Base-by-base conservation (phyloP, 2,329 filamentous ascomycete genomes). In the Chaetomium globosum region DNA sequence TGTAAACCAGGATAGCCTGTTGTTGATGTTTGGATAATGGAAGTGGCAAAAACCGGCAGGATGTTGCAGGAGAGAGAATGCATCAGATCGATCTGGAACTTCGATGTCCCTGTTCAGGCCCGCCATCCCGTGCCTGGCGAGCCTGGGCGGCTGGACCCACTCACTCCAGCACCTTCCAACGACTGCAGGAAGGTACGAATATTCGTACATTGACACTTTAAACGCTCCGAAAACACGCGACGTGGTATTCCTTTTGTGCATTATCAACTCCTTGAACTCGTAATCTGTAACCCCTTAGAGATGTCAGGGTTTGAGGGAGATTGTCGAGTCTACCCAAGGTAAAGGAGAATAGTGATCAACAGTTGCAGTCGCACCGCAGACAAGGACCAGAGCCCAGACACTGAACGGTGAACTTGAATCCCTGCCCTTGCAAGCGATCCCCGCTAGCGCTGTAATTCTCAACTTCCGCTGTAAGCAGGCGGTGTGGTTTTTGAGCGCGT, bases 11-110 rank as follows among this genome's bases (percentile, higher is more conserved):
- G 39, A 4, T 19, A 13, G 36, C 13, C 6, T 39, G 36, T 10
- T 16, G 36, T 19, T 39, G 36, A 16, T 39, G 36, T 39, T 19
- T 43, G 16, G 39, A 19, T 19, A 43, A 43, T 19, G 39, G 16
- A 43, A 19, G 39, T 43, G 39, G 39, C 16, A 13, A 43, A 19
- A n/a, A 43, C 16, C 16, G 39, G 39, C 46, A 21, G 4, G 48
- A 16, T 51, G 48, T 12, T n/a, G 28, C 28, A 54, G n/a, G 30
- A 33, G 53, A n/a, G 7, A 55, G 13, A 39, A 36, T 21, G 28
- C 33, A 61, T 53, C 31, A 16, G 33, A 53, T 54, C 49, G 57
- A 59, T 59, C 57, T 59, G 57, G 33, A 43, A 43, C 16, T 21
- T 46, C 26, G 26, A 13, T 49, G 8, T 28, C 19, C 57, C 31